These are phyloP conservation scores for Waltergamsia citrina DNA, from an alignment of 2,329 filamentous ascomycete species.

Conservation along the genomic window DNA sequence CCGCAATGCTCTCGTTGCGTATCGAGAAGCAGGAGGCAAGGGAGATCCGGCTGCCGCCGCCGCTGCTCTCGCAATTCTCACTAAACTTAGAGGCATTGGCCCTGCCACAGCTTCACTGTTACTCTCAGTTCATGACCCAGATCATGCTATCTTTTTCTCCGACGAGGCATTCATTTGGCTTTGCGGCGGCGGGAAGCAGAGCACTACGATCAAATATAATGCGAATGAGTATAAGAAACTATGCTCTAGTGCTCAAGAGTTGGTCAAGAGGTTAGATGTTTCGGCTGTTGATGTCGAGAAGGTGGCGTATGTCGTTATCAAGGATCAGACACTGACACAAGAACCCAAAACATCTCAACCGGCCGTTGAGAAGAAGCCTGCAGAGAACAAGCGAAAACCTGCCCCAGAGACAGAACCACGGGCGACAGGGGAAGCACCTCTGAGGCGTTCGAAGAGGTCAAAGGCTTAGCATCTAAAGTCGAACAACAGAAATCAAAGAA, in stretches of 20 bases:
- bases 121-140: constrained; percentile 53
- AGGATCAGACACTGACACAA: constrained; percentile 11
- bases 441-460: constrained; percentile 6
- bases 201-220: constrained; percentile 58
- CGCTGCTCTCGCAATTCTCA: constrained; percentile 42
- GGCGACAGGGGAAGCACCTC: constrained; percentile 1
- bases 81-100: constrained; percentile 62
- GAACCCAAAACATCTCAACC: constrained; percentile 1
- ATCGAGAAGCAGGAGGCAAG: constrained; percentile 26
- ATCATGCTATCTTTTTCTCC: constrained; percentile 62
- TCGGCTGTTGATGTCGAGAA: constrained; percentile 57
- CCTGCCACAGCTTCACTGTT: constrained; percentile 72
- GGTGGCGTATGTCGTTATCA: constrained; percentile 61
- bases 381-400: constrained; percentile 6
- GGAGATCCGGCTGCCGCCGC: no score
- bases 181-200: constrained; percentile 40
- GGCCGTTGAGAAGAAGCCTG: background rate
- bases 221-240: constrained; percentile 58
- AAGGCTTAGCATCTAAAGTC: constrained; percentile 1
- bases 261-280: constrained; percentile 41
- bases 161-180: constrained; percentile 73
- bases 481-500: no score
- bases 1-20: constrained; percentile 37
- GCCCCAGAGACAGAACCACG: background rate
- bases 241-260: constrained; percentile 25